These are phyloP conservation scores for Elsinoe perseae DNA, from an alignment of 2,329 filamentous ascomycete genomes.

Conservation along the genomic window DNA sequence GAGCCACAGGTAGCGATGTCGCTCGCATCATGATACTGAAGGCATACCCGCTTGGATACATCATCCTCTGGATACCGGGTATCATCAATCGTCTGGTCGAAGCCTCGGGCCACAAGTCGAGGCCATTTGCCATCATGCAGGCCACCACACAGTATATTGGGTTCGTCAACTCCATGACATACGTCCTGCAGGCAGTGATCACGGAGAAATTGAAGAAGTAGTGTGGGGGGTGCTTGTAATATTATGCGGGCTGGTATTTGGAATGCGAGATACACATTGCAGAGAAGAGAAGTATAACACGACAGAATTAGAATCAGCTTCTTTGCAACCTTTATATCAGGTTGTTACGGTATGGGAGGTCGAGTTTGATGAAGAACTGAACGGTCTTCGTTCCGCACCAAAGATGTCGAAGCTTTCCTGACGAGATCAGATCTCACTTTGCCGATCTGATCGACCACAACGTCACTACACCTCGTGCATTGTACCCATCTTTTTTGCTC, in stretches of 20 bases:
- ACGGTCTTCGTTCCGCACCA: background rate
- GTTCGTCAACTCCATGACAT: conserved; percentile 7
- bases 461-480: conserved; percentile 1
- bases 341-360: background rate
- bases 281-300: no score
- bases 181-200: conserved; percentile 4
- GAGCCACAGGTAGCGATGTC: conserved; percentile 20
- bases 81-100: conserved; percentile 19
- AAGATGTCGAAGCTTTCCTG: background rate
- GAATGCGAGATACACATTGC: background rate
- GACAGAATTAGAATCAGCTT: background rate
- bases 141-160: conserved; percentile 13
- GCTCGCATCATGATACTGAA: conserved; percentile 29
- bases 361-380: background rate
- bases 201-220: conserved; percentile 2
- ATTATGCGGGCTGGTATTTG: background rate
- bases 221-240: background rate
- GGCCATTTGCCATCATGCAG: conserved; percentile 2
- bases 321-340: no score
- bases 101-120: background rate
- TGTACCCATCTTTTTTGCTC: background rate
- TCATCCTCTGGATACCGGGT: conserved; percentile 30
- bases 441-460: conserved; percentile 1
- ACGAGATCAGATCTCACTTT: background rate
- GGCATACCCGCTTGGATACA: conserved; percentile 30